phyloP scores from a whole-genome alignment of 441 rosid genomes.

The Syzygium malaccense region DNA sequence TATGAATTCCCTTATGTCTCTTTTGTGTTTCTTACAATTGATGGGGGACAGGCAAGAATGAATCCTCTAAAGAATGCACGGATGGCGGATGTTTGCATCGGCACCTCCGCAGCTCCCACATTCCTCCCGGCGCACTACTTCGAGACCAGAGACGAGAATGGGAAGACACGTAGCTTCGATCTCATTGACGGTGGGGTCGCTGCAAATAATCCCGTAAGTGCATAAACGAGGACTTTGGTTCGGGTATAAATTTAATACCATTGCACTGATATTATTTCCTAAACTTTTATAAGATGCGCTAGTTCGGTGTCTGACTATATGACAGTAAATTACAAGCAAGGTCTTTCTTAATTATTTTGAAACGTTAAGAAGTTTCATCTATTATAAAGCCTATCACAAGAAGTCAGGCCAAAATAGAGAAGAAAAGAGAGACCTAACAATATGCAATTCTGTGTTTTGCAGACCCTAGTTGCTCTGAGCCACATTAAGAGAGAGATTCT shows the following conservation, averaged over 20 bases:
- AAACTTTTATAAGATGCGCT: not conserved
- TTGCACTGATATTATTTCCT: not conserved
- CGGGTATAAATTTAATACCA: not conserved
- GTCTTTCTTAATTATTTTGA: not conserved
- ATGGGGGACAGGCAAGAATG: conserved; percentile 2
- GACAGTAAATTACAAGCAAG: not conserved
- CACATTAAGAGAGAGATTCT: not conserved
- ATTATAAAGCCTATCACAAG: not conserved
- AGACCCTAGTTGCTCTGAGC: not conserved
- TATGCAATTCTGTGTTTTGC: not conserved
- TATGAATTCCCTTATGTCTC: not conserved
- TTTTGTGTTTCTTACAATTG: not conserved
- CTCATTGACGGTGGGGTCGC: conserved; percentile 15
- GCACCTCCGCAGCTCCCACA: conserved; percentile 13
- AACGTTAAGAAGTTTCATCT: not conserved
- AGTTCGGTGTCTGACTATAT: not conserved
- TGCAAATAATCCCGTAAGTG: conserved; percentile 18
- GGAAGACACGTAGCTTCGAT: not conserved
- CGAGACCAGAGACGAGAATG: not conserved
- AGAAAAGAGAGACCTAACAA: not conserved
- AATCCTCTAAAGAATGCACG: conserved; percentile 14
- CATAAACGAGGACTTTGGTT: not conserved
- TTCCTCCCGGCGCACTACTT: conserved; percentile 6
- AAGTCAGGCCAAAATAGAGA: not conserved
- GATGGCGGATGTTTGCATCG: conserved; percentile 11